These are phyloP conservation scores for Setaria italica DNA, from an alignment of 202 grass and related monocot genomes.

Conservation along the genomic window DNA sequence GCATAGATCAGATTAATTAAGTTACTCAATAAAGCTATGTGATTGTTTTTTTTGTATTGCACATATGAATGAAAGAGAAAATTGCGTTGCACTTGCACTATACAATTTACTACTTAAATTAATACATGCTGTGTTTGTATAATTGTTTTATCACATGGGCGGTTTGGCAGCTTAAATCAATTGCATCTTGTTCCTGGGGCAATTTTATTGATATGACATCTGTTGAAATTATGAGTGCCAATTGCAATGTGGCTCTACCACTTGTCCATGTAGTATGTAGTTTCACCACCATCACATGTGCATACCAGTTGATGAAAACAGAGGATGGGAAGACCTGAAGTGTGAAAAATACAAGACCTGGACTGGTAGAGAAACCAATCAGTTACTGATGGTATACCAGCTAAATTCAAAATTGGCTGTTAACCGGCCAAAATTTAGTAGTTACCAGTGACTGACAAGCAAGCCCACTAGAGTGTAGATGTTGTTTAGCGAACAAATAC, in stretches of 20 bases:
- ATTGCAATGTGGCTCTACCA: not conserved
- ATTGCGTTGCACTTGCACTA: not conserved
- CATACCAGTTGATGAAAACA: not conserved
- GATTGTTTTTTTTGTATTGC: not conserved
- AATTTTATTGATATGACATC: not conserved
- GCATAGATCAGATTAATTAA: not conserved
- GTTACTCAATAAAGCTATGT: not conserved
- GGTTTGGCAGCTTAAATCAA: not conserved
- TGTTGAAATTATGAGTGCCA: not conserved
- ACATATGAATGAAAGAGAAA: conserved; percentile 5
- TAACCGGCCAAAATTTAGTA: not conserved
- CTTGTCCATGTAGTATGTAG: not conserved
- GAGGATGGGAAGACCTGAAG: not conserved
- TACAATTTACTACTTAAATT: not conserved
- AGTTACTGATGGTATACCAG: not conserved
- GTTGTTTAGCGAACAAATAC: not conserved
- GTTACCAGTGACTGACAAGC: not conserved
- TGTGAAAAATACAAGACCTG: not conserved
- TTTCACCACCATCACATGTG: not conserved
- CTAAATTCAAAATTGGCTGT: not conserved
- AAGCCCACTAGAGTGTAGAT: not conserved
- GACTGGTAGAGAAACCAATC: not conserved
- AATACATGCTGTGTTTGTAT: not conserved
- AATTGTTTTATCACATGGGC: not conserved
- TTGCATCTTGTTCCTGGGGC: not conserved